A percentile compares a stretch with the other conserved stretches of the same genome.
Evolutionary conservation across 768 basidiomycete species (phyloP).

Genomic region (Paxillus rubicundulus): DNA sequence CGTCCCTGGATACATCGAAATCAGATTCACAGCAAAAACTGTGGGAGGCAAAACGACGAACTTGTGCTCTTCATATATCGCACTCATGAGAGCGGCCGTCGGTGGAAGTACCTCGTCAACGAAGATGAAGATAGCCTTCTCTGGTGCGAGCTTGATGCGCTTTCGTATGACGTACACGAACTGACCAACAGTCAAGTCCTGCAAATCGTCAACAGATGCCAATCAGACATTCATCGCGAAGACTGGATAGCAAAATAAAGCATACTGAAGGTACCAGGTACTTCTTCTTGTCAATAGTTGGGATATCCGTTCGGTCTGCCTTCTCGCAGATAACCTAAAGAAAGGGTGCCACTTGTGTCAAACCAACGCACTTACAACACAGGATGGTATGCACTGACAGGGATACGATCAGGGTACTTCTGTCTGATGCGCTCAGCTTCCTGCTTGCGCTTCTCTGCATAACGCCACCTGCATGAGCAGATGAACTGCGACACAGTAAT

Average conservation of each 20-base stretch:
- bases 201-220: conserved; percentile 1
- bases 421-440: conserved; percentile 97
- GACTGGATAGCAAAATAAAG: conserved; percentile 4
- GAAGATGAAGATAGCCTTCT: conserved; percentile 99
- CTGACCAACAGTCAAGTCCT: conserved; percentile 97
- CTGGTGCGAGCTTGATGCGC: conserved; percentile 98
- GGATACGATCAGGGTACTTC: conserved; percentile 99
- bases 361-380: conserved; percentile 2
- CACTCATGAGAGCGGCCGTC: conserved; percentile 96
- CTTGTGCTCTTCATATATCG: conserved; percentile 99
- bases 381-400: conserved; percentile 51
- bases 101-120: conserved; percentile 98
- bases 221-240: conserved; percentile 28
- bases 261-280: conserved; percentile 95
- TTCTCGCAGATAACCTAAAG: conserved; percentile 98
- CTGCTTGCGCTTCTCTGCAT: conserved; percentile 95
- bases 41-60: conserved; percentile 40
- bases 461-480: conserved; percentile 16
- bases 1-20: conserved; percentile 62
- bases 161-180: conserved; percentile 99
- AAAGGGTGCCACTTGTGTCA: conserved; percentile 7
- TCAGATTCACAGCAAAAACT: conserved; percentile 24
- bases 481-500: conserved; percentile 33
- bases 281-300: conserved; percentile 99
- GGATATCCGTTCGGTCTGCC: conserved; percentile 97